A percentile compares a stretch with the other conserved stretches of the same genome.
phyloP scores from a whole-genome alignment of 352 stramenopile genomes.

The Phytophthora kernoviae region DNA sequence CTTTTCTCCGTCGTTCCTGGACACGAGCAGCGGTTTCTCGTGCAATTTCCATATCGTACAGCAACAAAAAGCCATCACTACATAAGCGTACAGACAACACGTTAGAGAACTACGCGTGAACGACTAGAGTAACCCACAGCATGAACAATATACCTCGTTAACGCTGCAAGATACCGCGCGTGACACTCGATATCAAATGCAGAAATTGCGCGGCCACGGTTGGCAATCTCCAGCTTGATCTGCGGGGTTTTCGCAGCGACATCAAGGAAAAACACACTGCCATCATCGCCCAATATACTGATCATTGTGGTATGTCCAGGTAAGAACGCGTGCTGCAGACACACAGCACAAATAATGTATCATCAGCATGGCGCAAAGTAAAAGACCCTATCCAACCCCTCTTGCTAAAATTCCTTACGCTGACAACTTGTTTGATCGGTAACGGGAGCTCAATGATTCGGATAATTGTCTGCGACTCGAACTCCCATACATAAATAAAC shows the following conservation, averaged over 20 bases:
- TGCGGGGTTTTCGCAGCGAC: slow-evolving; percentile 67
- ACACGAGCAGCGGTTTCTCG: slow-evolving; percentile 55
- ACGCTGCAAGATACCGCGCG: slow-evolving; percentile 66
- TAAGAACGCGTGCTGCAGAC: slow-evolving; percentile 67
- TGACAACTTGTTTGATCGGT: slow-evolving; percentile 68
- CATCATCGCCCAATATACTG: slow-evolving; percentile 72
- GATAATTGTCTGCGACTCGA: slow-evolving; percentile 85
- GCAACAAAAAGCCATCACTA: slow-evolving; percentile 78
- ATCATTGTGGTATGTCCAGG: slow-evolving; percentile 60
- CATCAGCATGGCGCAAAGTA: background rate
- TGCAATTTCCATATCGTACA: slow-evolving; percentile 85
- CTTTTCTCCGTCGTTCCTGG: slow-evolving; percentile 39
- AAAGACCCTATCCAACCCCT: background rate
- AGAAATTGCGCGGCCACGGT: slow-evolving; percentile 53
- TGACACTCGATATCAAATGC: slow-evolving; percentile 76
- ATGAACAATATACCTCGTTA: slow-evolving; percentile 51
- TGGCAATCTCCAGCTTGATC: slow-evolving; percentile 77
- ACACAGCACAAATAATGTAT: background rate
- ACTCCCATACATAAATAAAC: slow-evolving; percentile 87
- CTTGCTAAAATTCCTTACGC: slow-evolving; percentile 31
- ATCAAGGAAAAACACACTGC: slow-evolving; percentile 76
- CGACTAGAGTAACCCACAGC: background rate
- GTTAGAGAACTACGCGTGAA: background rate
- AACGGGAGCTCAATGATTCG: slow-evolving; percentile 84
- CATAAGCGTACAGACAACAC: background rate